These are phyloP conservation scores for Nicotiana noctiflora DNA, from an alignment of 257 asterid species.

Conservation along the genomic window DNA sequence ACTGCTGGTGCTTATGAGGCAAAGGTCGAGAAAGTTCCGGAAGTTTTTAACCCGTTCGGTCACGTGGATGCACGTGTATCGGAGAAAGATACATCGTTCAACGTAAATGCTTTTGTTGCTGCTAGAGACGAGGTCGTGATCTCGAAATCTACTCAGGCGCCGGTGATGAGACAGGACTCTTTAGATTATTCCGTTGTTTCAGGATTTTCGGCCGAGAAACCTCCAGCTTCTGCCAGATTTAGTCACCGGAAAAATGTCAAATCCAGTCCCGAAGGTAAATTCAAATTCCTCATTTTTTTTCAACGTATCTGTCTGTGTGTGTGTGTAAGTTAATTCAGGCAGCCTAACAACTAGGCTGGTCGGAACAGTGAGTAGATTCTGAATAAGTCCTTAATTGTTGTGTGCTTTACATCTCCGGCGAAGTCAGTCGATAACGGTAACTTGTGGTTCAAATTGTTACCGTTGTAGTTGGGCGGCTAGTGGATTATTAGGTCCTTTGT, in stretches of 20 bases:
- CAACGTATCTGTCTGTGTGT: not conserved
- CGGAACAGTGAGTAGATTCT: not conserved
- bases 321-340: not conserved
- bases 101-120: conserved; percentile 10
- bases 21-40: conserved; percentile 16
- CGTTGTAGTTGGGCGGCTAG: conserved; percentile 25
- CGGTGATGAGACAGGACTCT: conserved; percentile 12
- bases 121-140: conserved; percentile 27
- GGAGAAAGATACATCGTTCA: conserved; percentile 9
- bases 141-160: conserved; percentile 25
- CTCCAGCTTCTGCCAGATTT: conserved; percentile 60
- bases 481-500: not conserved
- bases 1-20: conserved; percentile 4
- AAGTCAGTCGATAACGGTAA: conserved; percentile 18
- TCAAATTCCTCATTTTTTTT: not conserved
- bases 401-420: conserved; percentile 1
- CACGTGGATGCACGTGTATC: not conserved
- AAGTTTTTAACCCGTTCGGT: not conserved
- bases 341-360: not conserved
- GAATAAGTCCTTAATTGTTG: no score
- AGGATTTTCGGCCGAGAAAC: conserved; percentile 32
- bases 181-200: conserved; percentile 7
- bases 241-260: conserved; percentile 55
- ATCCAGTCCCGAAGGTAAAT: conserved; percentile 70
- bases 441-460: conserved; percentile 18